phyloP scores from a whole-genome alignment of 148 eudicot species.

The Diospyros lotus region DNA sequence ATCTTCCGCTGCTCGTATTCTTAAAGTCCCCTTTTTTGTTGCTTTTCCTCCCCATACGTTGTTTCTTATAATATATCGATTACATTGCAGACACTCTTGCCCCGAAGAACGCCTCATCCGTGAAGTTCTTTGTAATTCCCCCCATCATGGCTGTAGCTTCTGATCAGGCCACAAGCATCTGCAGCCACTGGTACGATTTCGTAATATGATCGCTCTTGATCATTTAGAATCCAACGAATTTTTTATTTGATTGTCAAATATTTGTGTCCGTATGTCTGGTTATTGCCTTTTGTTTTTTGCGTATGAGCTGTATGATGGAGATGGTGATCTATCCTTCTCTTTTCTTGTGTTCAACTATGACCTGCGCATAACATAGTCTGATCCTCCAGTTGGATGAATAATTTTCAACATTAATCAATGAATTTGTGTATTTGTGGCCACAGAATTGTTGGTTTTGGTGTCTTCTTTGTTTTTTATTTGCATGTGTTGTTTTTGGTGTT shows the following conservation, averaged over 20 bases:
- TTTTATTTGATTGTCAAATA: background rate
- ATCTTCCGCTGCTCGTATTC: background rate
- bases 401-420: background rate
- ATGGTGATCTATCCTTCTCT: background rate
- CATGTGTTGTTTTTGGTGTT: background rate
- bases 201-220: background rate
- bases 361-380: background rate
- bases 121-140: slow-evolving; percentile 3
- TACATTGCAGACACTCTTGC: slow-evolving; percentile 12
- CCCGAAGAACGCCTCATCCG: background rate
- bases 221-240: background rate
- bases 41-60: background rate
- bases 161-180: slow-evolving; percentile 47
- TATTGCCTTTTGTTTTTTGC: background rate
- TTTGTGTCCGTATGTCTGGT: background rate
- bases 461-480: background rate
- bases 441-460: background rate
- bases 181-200: slow-evolving; percentile 59
- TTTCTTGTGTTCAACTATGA: background rate
- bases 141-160: slow-evolving; percentile 46
- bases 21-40: background rate
- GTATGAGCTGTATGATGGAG: background rate
- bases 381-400: slow-evolving; percentile 3
- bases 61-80: background rate
- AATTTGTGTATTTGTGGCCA: background rate